Percentiles rank a stretch among this genome's conserved stretches.
Evolutionary conservation across 2,329 filamentous ascomycete genomes (phyloP).

Genomic region (Aureobasidium vineae): DNA sequence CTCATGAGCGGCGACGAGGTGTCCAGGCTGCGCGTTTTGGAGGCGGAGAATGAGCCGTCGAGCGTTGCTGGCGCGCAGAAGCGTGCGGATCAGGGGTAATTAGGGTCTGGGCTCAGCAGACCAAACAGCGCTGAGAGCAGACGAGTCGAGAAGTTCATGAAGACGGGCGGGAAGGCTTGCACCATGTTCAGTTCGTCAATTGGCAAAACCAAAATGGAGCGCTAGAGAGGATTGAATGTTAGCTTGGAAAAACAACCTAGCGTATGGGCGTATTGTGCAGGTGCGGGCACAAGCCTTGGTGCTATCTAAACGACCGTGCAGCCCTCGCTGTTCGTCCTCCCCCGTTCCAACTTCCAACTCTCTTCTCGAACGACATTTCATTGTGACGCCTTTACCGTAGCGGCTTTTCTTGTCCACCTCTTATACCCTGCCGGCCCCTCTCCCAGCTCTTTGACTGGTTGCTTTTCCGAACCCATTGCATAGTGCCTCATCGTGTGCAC

Average conservation of each 20-base stretch:
- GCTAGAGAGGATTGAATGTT: slow-evolving; percentile 14
- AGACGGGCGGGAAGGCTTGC: slow-evolving; percentile 13
- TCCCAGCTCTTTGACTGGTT: neutral
- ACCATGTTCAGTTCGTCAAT: neutral
- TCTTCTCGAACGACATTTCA: slow-evolving; percentile 14
- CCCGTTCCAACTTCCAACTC: slow-evolving; percentile 8
- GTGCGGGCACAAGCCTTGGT: neutral
- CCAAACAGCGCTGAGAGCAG: neutral
- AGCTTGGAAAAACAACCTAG: slow-evolving; percentile 10
- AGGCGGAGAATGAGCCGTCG: neutral
- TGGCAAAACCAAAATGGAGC: neutral
- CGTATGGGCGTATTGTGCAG: neutral
- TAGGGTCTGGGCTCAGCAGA: slow-evolving; percentile 13
- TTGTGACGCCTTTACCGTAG: slow-evolving; percentile 15
- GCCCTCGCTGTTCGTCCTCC: neutral
- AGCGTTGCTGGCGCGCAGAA: neutral
- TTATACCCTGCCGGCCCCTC: slow-evolving; percentile 9
- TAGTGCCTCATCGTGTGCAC: slow-evolving; percentile 5
- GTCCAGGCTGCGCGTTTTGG: neutral
- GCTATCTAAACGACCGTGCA: slow-evolving; percentile 24
- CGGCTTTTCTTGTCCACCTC: slow-evolving; percentile 21
- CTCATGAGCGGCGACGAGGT: neutral
- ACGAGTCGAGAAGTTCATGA: neutral
- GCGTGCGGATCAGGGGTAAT: slow-evolving; percentile 19
- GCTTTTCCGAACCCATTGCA: neutral